Evolutionary conservation across 768 basidiomycete species (phyloP), one percentile per base, ranked within the genome.

Genomic region (Xerocomellus dryophilus): DNA sequence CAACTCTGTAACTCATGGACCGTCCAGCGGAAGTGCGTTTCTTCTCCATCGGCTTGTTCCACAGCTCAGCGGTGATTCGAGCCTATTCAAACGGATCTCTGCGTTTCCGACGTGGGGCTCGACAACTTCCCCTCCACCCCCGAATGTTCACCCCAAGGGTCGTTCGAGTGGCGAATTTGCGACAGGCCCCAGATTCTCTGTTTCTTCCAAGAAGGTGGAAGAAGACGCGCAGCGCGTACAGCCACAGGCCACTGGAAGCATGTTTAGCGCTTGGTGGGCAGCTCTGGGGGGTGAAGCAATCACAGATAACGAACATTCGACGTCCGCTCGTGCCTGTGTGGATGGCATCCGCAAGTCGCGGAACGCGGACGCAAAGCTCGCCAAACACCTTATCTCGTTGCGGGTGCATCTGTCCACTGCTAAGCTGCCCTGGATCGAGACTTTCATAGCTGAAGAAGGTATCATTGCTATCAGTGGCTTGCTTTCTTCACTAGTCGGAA

Each of bases 341-440:
- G 78, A 84, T 44, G 75, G 77, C 11, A 74, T 93, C 49, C 79
- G 78, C 47, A 76, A 70, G 15, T 75, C 75, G 46, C 89, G 78
- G 61, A 60, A 76, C 5, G 71, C 75, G 9, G 84, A 87, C 60
- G 71, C 78, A 36, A 84, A 81, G 62, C 76, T 93, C 25, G 76
- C 81, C 47, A 93, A 90, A 64, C 84, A 90, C 61, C 74, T 97
- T 2, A 87, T 93, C 40, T 83, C 86, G 1, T 75, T 98, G 17
- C 84, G 93, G 3, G 88, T 94, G 0, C 88, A 92, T 62, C 74
- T 97, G 1, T 90, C 93, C 3, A 94, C 93, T 0, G 90, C 88
- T 0, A 85, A 84, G 54, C 55, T 94, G 12, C 71, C 76, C 3
- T 95, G 92, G 83, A 84, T 93, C 46, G 77, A 85, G 59, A 83